phyloP scores from a whole-genome alignment of 2,329 filamentous ascomycete genomes.

The Exophiala calicioides region DNA sequence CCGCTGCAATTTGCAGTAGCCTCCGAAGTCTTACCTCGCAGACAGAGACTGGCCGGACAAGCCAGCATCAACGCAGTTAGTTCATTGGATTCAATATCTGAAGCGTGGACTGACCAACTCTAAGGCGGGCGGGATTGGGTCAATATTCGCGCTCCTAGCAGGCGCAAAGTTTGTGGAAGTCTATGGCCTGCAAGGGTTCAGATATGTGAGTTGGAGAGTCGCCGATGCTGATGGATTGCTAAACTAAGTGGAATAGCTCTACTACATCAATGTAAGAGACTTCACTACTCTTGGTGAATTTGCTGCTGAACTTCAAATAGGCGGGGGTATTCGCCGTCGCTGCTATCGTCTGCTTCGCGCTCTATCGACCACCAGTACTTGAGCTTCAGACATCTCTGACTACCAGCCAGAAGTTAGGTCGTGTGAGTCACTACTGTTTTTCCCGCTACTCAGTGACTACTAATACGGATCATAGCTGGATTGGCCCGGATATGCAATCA shows the following conservation, averaged over 20 bases:
- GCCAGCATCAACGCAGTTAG: slow-evolving; percentile 13
- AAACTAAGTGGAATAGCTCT: slow-evolving; percentile 3
- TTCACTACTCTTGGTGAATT: background rate
- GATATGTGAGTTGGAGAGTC: slow-evolving; percentile 12
- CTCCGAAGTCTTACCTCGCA: slow-evolving; percentile 13
- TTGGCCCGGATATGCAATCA: slow-evolving; percentile 12
- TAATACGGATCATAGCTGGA: slow-evolving; percentile 3
- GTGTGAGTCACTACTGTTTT: slow-evolving; percentile 4
- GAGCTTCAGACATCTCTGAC: slow-evolving; percentile 7
- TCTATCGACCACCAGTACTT: slow-evolving; percentile 12
- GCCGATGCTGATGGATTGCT: background rate
- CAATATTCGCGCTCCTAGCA: slow-evolving; percentile 9
- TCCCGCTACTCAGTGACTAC: background rate
- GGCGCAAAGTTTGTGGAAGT: slow-evolving; percentile 13
- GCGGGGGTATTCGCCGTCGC: slow-evolving; percentile 10
- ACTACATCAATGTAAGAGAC: slow-evolving; percentile 14
- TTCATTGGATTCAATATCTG: background rate
- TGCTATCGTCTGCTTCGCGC: slow-evolving; percentile 7
- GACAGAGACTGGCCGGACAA: slow-evolving; percentile 14
- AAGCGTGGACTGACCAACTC: background rate
- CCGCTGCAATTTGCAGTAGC: slow-evolving; percentile 14
- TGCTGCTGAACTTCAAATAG: background rate
- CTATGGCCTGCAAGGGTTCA: slow-evolving; percentile 7
- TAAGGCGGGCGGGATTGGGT: slow-evolving; percentile 8
- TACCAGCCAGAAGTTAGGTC: slow-evolving; percentile 5